A percentile compares a stretch with the other conserved stretches of the same genome.
phyloP scores from a whole-genome alignment of 352 stramenopile genomes.

The Elongisporangium undulatum region DNA sequence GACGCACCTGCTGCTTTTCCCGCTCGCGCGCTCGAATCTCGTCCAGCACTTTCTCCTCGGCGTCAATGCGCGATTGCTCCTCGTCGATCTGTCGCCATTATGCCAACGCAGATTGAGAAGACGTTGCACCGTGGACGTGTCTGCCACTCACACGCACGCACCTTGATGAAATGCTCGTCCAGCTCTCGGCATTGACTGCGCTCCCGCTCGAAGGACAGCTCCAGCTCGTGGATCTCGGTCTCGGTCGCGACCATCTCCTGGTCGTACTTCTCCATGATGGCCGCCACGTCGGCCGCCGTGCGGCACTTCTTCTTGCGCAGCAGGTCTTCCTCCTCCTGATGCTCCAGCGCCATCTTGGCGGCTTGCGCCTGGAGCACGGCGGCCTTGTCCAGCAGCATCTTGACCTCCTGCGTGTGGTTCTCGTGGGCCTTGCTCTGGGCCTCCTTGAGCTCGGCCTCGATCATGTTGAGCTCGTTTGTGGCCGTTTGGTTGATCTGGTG shows the following conservation, averaged over 20 bases:
- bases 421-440: conserved; percentile 69
- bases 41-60: conserved; percentile 70
- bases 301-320: conserved; percentile 85
- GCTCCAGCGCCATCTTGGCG: conserved; percentile 70
- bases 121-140: background rate
- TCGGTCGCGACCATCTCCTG: conserved; percentile 63
- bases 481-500: conserved; percentile 67
- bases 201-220: conserved; percentile 41
- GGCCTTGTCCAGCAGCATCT: conserved; percentile 51
- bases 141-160: conserved; percentile 3
- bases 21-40: conserved; percentile 63
- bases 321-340: conserved; percentile 76
- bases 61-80: conserved; percentile 80
- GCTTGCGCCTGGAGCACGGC: conserved; percentile 46
- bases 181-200: conserved; percentile 58
- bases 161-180: conserved; percentile 82
- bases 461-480: conserved; percentile 70
- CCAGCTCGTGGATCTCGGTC: conserved; percentile 41
- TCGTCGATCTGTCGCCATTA: conserved; percentile 64
- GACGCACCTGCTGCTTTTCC: conserved; percentile 66
- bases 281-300: conserved; percentile 61
- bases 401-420: conserved; percentile 78
- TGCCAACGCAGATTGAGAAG: background rate
- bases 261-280: conserved; percentile 77
- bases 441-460: conserved; percentile 74